phyloP scores from a whole-genome alignment of 371 early-diverging fungal genomes.

The Mucor velutinosus region DNA sequence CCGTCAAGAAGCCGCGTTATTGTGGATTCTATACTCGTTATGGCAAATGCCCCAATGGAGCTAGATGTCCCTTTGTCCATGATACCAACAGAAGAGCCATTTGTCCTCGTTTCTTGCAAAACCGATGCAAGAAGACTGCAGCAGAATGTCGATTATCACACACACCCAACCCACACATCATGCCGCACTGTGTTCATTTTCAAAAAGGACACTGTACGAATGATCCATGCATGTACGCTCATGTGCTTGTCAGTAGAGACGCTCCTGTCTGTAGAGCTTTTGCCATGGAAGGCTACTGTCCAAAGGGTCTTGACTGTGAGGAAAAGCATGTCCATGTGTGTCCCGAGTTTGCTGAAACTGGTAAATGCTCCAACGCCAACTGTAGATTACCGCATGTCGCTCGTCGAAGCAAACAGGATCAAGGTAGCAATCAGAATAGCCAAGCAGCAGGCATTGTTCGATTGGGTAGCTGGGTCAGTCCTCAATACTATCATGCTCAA shows the following conservation, averaged over 20 bases:
- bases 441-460: constrained; percentile 30
- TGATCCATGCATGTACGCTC: constrained; percentile 50
- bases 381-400: constrained; percentile 62
- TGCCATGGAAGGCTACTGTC: constrained; percentile 62
- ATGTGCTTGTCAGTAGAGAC: constrained; percentile 54
- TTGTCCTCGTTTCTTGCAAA: constrained; percentile 54
- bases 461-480: constrained; percentile 39
- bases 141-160: constrained; percentile 52
- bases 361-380: constrained; percentile 58
- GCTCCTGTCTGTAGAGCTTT: constrained; percentile 61
- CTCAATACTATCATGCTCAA: constrained; percentile 37
- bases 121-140: constrained; percentile 40
- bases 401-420: constrained; percentile 27
- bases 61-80: constrained; percentile 52
- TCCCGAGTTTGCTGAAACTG: constrained; percentile 59
- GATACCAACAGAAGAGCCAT: constrained; percentile 57
- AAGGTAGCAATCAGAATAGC: not conserved
- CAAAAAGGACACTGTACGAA: constrained; percentile 54
- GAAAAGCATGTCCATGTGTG: constrained; percentile 63
- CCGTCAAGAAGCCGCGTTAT: constrained; percentile 19
- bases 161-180: constrained; percentile 46
- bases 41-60: constrained; percentile 32
- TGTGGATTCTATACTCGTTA: constrained; percentile 51
- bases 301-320: constrained; percentile 47
- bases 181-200: constrained; percentile 60